phyloP scores from a whole-genome alignment of 2,329 filamentous ascomycete species.

The Calonectria pteridis region DNA sequence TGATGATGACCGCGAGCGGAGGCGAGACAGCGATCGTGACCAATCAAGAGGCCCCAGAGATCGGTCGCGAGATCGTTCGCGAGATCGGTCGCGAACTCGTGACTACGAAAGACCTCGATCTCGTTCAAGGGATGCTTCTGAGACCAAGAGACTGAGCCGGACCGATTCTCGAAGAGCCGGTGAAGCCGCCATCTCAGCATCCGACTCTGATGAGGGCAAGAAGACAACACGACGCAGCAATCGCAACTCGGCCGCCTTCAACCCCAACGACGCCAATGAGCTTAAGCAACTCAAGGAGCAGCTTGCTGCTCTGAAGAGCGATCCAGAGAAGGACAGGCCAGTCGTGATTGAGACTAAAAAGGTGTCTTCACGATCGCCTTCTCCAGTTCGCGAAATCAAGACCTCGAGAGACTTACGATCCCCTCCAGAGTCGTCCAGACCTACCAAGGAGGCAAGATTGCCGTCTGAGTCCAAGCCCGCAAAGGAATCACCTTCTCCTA shows the following conservation, averaged over 20 bases:
- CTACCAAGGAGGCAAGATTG: conserved; percentile 16
- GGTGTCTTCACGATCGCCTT: conserved; percentile 37
- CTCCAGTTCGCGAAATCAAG: conserved; percentile 31
- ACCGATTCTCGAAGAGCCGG: conserved; percentile 53
- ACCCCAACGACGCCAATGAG: conserved; percentile 65
- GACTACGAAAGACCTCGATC: conserved; percentile 37
- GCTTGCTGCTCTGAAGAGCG: conserved; percentile 56
- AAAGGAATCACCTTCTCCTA: conserved; percentile 21
- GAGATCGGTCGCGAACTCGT: conserved; percentile 32
- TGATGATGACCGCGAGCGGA: conserved; percentile 46
- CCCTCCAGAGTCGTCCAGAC: conserved; percentile 22
- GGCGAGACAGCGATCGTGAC: conserved; percentile 38
- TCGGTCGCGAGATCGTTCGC: conserved; percentile 34
- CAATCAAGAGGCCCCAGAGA: conserved; percentile 28
- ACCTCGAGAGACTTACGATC: conserved; percentile 3
- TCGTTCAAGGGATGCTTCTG: conserved; percentile 23
- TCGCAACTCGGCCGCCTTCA: conserved; percentile 58
- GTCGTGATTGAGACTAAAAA: conserved; percentile 41
- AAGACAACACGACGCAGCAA: conserved; percentile 53
- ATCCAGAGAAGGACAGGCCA: conserved; percentile 40
- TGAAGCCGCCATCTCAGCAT: conserved; percentile 50
- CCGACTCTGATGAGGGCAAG: conserved; percentile 58
- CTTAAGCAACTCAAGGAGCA: conserved; percentile 64
- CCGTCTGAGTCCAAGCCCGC: conserved; percentile 16
- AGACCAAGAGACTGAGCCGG: conserved; percentile 48